A percentile compares a stretch with the other conserved stretches of the same genome.
These are phyloP conservation scores for Pichia deserticola DNA, from an alignment of 805 yeast genomes.

Conservation along the genomic window DNA sequence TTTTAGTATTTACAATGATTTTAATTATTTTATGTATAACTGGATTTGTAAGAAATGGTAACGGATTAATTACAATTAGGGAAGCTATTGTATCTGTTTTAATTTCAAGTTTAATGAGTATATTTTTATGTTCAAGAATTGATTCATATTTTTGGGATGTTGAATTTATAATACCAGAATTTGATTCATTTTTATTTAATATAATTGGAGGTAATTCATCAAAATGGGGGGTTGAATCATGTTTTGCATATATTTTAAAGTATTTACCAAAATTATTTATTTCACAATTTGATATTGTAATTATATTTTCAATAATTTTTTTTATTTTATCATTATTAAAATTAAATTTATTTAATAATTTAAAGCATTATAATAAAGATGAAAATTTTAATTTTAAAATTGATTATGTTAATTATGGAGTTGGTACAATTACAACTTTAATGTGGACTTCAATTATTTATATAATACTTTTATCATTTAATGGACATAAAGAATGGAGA, in stretches of 20 bases:
- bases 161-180: slow-evolving; percentile 53
- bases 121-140: slow-evolving; percentile 37
- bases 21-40: slow-evolving; percentile 37
- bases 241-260: slow-evolving; percentile 53
- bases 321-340: neutral
- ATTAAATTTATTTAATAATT: neutral
- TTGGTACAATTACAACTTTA: slow-evolving; percentile 35
- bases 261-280: slow-evolving; percentile 41
- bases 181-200: slow-evolving; percentile 66
- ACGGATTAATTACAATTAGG: slow-evolving; percentile 16
- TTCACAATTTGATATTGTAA: slow-evolving; percentile 4
- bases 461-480: slow-evolving; percentile 61
- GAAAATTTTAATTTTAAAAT: neutral
- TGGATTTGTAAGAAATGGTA: slow-evolving; percentile 37
- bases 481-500: slow-evolving; percentile 94
- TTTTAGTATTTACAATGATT: slow-evolving; percentile 47
- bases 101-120: slow-evolving; percentile 41
- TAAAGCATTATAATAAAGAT: neutral
- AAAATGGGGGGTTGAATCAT: slow-evolving; percentile 84
- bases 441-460: slow-evolving; percentile 46
- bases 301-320: neutral
- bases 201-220: slow-evolving; percentile 66
- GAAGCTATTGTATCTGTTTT: slow-evolving; percentile 30
- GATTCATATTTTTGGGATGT: slow-evolving; percentile 75
- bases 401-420: slow-evolving; percentile 23